phyloP scores from a whole-genome alignment of 2,329 filamentous ascomycete species.

The Sclerotinia spermophila region DNA sequence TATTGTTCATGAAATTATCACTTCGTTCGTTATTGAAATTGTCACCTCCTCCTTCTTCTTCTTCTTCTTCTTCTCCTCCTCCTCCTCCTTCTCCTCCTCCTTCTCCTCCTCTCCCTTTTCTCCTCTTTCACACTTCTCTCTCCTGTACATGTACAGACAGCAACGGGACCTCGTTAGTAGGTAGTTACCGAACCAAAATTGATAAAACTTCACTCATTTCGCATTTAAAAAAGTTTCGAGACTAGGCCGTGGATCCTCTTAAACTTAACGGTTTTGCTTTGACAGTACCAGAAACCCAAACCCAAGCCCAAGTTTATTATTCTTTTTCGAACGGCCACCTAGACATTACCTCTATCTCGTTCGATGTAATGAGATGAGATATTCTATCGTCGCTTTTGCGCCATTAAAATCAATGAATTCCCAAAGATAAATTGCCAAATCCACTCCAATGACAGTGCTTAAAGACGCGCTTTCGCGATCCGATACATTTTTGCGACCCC shows the following conservation, averaged over 20 bases:
- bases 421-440: constrained; percentile 12
- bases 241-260: constrained; percentile 9
- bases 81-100: neutral
- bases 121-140: neutral
- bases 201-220: constrained; percentile 14
- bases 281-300: neutral
- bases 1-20: neutral
- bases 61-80: too few relatives aligned
- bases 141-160: too few relatives aligned
- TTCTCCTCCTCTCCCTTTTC: neutral
- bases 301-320: neutral
- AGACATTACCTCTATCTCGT: neutral
- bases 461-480: constrained; percentile 25
- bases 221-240: neutral
- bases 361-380: constrained; percentile 11
- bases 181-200: constrained; percentile 3
- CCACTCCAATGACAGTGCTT: constrained; percentile 25
- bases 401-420: constrained; percentile 14
- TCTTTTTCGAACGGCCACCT: constrained; percentile 1
- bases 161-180: too few relatives aligned
- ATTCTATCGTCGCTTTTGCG: constrained; percentile 15
- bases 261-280: constrained; percentile 8
- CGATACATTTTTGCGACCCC: constrained; percentile 25
- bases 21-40: neutral
- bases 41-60: neutral